Base-by-base conservation (phyloP, 2,329 filamentous ascomycete genomes). In the Thelonectria discophora region DNA sequence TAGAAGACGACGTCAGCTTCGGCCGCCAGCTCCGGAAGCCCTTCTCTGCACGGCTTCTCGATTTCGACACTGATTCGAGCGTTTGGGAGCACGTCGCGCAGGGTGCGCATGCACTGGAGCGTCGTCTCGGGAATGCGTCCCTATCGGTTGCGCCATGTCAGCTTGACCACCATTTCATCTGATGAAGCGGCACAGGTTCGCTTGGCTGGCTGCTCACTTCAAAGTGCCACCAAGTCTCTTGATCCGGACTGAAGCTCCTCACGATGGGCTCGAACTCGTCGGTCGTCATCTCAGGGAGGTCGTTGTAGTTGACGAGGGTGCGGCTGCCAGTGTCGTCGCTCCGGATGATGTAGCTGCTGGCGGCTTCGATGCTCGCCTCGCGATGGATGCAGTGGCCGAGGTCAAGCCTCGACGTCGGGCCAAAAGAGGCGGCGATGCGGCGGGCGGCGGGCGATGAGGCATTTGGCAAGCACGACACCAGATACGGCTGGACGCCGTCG, bases 1-100 rank as follows among this genome's bases (percentile, higher is more conserved):
- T 89, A 92, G 73, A 92, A 91, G n/a, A 92, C 85, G 17, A 91
- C 83, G 70, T 92, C 87, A 21, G 88, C 89, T 67, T 84, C 80
- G 39, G 79, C 79, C 24, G 88, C 88, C 49, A 92, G 80, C 27
- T 84, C 79, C 51, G 80, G 76, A 57, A 92, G 79, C 2, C 87
- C 88, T 27, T 76, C 74, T 11, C 90, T 83, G 12, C 81, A 82
- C 2, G 90, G 89, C 73, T 91, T 92, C 77, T 93, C 90, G 43
- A 90, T 78, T 75, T 93, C 90, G 55, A 92, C 86, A 73, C 90
- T 93, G 71, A 92, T 78, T 48, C 70, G 81, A 48, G 81, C 78
- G 5, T 68, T 72, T 24, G 81, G 82, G 55, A 80, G 77, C 27
- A 70, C 70, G 45, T 71, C 70, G 51, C 85, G 84, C 65, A 91